These are phyloP conservation scores for Plenodomus tracheiphilus DNA, from an alignment of 2,329 filamentous ascomycete species.

Conservation along the genomic window DNA sequence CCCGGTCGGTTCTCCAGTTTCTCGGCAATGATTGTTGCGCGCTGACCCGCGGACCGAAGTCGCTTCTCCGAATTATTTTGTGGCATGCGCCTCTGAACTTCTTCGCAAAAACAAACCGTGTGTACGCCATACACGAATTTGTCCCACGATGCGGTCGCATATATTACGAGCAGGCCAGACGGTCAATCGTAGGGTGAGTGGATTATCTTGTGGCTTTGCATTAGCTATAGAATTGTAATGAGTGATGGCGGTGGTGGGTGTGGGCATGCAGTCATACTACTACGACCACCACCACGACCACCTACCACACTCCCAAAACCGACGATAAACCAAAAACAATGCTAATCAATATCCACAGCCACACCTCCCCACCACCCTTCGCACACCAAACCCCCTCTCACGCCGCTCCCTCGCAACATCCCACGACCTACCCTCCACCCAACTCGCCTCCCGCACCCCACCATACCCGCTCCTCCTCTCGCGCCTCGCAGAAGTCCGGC, in stretches of 20 bases:
- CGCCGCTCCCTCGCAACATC: conserved; percentile 38
- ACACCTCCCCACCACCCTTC: conserved; percentile 25
- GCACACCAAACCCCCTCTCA: conserved; percentile 12
- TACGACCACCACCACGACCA: too few relatives aligned
- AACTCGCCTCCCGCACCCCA: conserved; percentile 63
- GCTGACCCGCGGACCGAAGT: conserved; percentile 25
- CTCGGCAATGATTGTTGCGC: conserved; percentile 13
- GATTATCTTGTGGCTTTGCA: too few relatives aligned
- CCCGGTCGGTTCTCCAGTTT: conserved; percentile 2
- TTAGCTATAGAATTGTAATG: too few relatives aligned
- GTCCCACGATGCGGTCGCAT: conserved; percentile 42
- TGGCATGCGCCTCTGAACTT: conserved; percentile 8
- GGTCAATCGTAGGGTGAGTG: conserved; percentile 39
- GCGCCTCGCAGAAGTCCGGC: conserved; percentile 74
- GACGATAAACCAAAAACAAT: background rate
- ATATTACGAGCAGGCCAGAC: conserved; percentile 35
- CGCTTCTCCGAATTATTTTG: conserved; percentile 34
- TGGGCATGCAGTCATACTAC: conserved; percentile 1
- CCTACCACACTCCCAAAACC: background rate
- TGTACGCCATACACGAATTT: conserved; percentile 18
- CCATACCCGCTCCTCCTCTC: conserved; percentile 81
- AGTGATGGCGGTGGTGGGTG: background rate
- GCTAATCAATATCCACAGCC: conserved; percentile 18
- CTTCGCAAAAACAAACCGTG: conserved; percentile 13
- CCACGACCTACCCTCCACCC: conserved; percentile 31